Base-by-base conservation (phyloP, 495 filamentous ascomycete species). In the Annulohypoxylon moriforme region DNA sequence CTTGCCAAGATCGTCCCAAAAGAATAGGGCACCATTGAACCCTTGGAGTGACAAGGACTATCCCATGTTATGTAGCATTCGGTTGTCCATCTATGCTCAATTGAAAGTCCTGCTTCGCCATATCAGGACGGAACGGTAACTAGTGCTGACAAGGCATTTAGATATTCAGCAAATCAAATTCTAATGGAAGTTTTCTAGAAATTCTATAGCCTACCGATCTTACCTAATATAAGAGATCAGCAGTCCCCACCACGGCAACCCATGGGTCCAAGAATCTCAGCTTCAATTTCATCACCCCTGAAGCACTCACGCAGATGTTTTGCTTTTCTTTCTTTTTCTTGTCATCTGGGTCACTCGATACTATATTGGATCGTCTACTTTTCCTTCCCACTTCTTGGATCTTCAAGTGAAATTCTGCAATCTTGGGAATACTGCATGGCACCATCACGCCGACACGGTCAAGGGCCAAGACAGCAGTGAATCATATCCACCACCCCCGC, bases 111-210 rank as follows among this genome's bases (percentile, higher is more conserved):
- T 67, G 69, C 64, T 63, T 67, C 64, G 36, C 69, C 25, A 24
- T 24, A 67, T 71, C 25, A 58, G 50, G 69, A 67, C 29, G 42
- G 13, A 40, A 68, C 18, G 24, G 20, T 18, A 16, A 24, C 56
- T 65, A 64, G 25, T 62, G 70, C 70, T 73, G 65, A 73, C 60
- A 63, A 22, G 25, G 31, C n/a, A 56, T 56, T 27, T 8, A 46
- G 25, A 3, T 25, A 29, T 29, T 33, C 25, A 33, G 16, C 70
- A 11, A 73, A 73, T 73, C 65, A 66, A 52, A 36, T 40, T 52
- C 47, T 44, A 6, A 49, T 22, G 27, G 57, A 68, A 61, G 7
- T 24, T 57, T 73, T 73, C 70, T 58, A 62, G 70, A 73, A 73
- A 25, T 29, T 52, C 31, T 69, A 69, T 58, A 68, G 59, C 27